phyloP scores from a whole-genome alignment of 495 filamentous ascomycete genomes.

The Podospora didyma region DNA sequence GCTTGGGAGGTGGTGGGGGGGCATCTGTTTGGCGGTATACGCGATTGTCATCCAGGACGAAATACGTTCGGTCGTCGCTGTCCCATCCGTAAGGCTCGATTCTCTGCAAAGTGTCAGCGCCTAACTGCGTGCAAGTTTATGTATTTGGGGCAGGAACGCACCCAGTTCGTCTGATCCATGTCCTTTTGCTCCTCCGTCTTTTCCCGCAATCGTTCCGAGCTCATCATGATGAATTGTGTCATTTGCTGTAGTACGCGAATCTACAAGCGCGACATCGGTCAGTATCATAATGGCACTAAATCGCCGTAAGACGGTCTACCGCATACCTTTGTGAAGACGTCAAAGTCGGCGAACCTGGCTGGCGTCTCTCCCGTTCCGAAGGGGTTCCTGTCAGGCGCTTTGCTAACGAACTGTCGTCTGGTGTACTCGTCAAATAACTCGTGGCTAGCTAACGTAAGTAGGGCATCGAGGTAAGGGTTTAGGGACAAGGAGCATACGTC shows the following conservation, averaged over 20 bases:
- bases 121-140: neutral
- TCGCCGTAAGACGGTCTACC: neutral
- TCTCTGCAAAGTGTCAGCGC: constrained; percentile 54
- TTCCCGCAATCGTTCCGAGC: constrained; percentile 79
- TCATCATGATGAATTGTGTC: constrained; percentile 84
- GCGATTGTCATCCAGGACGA: constrained; percentile 89
- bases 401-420: constrained; percentile 80
- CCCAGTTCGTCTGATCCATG: constrained; percentile 78
- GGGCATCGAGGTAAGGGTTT: constrained; percentile 2
- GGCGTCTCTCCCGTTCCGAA: constrained; percentile 78
- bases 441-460: constrained; percentile 46
- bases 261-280: constrained; percentile 23
- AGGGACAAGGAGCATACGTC: constrained; percentile 59
- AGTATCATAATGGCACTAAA: neutral
- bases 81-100: constrained; percentile 93
- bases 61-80: constrained; percentile 75
- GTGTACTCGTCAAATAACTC: constrained; percentile 95
- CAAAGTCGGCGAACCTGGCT: constrained; percentile 71
- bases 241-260: constrained; percentile 87
- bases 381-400: constrained; percentile 76
- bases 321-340: constrained; percentile 71
- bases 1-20: constrained; percentile 54
- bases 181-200: constrained; percentile 81
- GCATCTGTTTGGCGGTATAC: constrained; percentile 81
- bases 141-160: constrained; percentile 36